These are phyloP conservation scores for Litsea cubeba DNA, from an alignment of 164 flowering plant species.

Conservation along the genomic window DNA sequence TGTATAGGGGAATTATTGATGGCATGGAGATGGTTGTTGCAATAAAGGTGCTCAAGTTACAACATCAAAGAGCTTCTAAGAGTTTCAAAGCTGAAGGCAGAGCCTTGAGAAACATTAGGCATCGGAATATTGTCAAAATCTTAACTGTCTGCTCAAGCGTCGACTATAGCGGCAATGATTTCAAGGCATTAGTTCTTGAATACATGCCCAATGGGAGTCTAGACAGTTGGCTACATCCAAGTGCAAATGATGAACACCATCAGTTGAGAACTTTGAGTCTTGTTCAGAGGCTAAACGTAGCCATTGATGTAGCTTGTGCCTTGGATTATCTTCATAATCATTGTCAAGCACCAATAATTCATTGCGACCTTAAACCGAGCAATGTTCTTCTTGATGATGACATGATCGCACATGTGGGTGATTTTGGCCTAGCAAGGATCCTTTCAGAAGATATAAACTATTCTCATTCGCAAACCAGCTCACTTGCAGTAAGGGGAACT, in stretches of 20 bases:
- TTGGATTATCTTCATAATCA: constrained; percentile 9
- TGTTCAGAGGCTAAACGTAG: constrained; percentile 1
- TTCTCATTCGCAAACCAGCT: neutral
- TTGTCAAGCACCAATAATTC: constrained; percentile 1
- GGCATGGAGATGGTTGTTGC: neutral
- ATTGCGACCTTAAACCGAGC: constrained; percentile 10
- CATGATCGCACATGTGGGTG: constrained; percentile 8
- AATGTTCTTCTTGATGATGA: constrained; percentile 6
- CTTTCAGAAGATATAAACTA: neutral
- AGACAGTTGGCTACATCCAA: constrained; percentile 5
- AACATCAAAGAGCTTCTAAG: neutral
- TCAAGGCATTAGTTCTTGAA: constrained; percentile 8
- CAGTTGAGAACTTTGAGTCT: neutral
- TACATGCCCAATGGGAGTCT: constrained; percentile 7
- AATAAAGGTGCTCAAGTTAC: neutral
- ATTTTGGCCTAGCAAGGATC: constrained; percentile 10
- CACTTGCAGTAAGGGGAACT: neutral
- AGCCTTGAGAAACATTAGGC: neutral
- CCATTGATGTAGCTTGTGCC: constrained; percentile 7
- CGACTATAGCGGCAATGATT: neutral
- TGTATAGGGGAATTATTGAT: neutral
- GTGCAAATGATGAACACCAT: neutral
- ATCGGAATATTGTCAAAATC: neutral
- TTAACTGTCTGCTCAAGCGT: neutral
- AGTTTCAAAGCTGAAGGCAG: neutral